phyloP scores from a whole-genome alignment of 164 flowering plant genomes.

The Magnolia changhungtana region DNA sequence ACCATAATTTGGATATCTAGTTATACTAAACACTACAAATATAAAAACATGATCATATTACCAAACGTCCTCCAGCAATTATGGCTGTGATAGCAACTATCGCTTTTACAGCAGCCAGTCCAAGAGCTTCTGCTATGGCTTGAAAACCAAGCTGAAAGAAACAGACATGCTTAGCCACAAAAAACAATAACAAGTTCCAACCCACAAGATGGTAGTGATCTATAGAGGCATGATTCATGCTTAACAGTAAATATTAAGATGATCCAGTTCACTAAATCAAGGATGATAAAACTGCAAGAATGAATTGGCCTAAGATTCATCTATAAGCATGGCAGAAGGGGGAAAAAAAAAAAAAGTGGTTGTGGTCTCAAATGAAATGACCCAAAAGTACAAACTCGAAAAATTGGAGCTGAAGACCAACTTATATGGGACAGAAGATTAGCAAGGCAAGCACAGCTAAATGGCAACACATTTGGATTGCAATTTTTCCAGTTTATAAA shows the following conservation, averaged over 20 bases:
- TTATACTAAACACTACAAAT: neutral
- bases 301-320: too few species aligned
- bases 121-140: slow-evolving; percentile 99
- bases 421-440: neutral
- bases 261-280: neutral
- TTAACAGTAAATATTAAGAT: neutral
- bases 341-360: neutral
- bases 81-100: slow-evolving; percentile 91
- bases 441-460: neutral
- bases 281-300: neutral
- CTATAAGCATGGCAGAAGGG: too few species aligned
- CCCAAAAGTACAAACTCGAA: neutral
- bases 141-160: slow-evolving; percentile 82
- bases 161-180: slow-evolving; percentile 5
- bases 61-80: slow-evolving; percentile 98
- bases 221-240: neutral
- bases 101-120: slow-evolving; percentile 97
- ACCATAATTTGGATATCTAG: neutral
- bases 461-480: neutral
- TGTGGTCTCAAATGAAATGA: neutral
- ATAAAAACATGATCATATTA: slow-evolving; percentile 17
- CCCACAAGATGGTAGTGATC: neutral
- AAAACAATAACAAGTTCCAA: slow-evolving; percentile 1
- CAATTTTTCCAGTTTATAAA: neutral
- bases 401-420: neutral